Percentiles rank a stretch among this genome's conserved stretches.
Evolutionary conservation across 2,329 filamentous ascomycete genomes (phyloP).

Genomic region (Arthrobotrys megalospora): DNA sequence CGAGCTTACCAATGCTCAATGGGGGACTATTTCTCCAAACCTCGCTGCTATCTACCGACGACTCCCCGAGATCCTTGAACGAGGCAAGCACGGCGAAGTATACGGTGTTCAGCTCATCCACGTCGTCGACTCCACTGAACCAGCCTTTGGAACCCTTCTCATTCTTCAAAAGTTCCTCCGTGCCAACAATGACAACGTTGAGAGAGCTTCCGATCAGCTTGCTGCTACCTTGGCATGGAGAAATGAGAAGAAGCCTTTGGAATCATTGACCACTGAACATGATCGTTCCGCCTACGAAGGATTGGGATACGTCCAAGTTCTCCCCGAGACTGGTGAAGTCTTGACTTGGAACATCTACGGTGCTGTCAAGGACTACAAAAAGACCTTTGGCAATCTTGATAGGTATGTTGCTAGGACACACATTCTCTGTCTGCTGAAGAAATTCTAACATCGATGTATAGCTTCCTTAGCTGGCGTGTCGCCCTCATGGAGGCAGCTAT

Average conservation of each 20-base stretch:
- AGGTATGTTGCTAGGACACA: conserved; percentile 74
- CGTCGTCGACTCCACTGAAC: conserved; percentile 49
- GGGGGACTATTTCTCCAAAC: conserved; percentile 63
- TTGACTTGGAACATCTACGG: conserved; percentile 97
- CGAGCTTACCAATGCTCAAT: conserved; percentile 47
- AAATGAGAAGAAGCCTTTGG: conserved; percentile 79
- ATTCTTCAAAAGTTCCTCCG: conserved; percentile 94
- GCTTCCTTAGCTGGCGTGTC: conserved; percentile 90
- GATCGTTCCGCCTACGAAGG: conserved; percentile 80
- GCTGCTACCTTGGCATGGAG: conserved; percentile 86
- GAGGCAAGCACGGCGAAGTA: conserved; percentile 78
- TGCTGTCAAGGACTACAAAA: conserved; percentile 82
- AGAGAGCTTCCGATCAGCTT: conserved; percentile 83
- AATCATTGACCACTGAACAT: conserved; percentile 76
- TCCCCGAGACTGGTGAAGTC: conserved; percentile 75
- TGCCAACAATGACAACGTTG: conserved; percentile 84
- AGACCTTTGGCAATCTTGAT: conserved; percentile 84
- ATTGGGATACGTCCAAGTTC: conserved; percentile 84
- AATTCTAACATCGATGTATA: conserved; percentile 66
- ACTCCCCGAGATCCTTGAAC: conserved; percentile 73
- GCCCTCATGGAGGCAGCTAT: conserved; percentile 91
- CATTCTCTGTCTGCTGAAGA: not conserved
- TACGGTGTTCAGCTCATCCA: conserved; percentile 82
- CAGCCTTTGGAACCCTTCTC: conserved; percentile 44
- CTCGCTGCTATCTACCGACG: conserved; percentile 74